Conservation (phyloP, 2,329 filamentous ascomycete species). For the Torrubiellomyces zombiae region DNA sequence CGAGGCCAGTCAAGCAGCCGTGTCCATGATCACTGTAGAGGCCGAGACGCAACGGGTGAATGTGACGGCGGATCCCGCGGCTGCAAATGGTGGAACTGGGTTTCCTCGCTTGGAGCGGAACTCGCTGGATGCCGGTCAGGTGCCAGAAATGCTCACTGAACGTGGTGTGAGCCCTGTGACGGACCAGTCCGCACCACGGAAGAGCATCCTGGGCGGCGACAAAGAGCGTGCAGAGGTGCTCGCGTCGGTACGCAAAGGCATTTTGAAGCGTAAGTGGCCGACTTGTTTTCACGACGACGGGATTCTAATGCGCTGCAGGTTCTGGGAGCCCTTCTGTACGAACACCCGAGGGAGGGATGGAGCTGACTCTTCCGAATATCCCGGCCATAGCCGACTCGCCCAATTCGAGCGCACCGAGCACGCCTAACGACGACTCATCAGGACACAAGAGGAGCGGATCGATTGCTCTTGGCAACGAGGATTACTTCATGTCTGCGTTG, state of each 20-base stretch:
- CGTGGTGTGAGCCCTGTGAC: slow-evolving; percentile 39
- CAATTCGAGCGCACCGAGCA: slow-evolving; percentile 72
- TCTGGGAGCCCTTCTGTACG: slow-evolving; percentile 51
- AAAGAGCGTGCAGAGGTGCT: slow-evolving; percentile 81
- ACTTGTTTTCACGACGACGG: not conserved
- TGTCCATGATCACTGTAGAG: slow-evolving; percentile 92
- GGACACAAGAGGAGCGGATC: slow-evolving; percentile 51
- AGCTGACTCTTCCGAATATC: slow-evolving; percentile 42
- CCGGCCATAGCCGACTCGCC: slow-evolving; percentile 60
- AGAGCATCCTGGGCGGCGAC: slow-evolving; percentile 84
- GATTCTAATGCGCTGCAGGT: slow-evolving; percentile 20
- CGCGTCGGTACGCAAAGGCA: slow-evolving; percentile 85
- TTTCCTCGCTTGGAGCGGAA: slow-evolving; percentile 76
- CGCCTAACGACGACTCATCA: slow-evolving; percentile 61
- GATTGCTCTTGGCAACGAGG: slow-evolving; percentile 62
- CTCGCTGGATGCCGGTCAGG: slow-evolving; percentile 50
- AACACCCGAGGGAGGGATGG: slow-evolving; percentile 38
- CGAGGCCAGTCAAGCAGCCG: slow-evolving; percentile 60
- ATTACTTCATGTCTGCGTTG: slow-evolving; percentile 73
- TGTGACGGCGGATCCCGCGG: slow-evolving; percentile 51
- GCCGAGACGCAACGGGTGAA: slow-evolving; percentile 77
- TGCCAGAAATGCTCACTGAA: slow-evolving; percentile 28
- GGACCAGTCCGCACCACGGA: slow-evolving; percentile 48
- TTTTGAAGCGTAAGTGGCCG: slow-evolving; percentile 59
- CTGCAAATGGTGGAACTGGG: slow-evolving; percentile 53